phyloP scores from a whole-genome alignment of 257 asterid genomes.

The Fraxinus excelsior region DNA sequence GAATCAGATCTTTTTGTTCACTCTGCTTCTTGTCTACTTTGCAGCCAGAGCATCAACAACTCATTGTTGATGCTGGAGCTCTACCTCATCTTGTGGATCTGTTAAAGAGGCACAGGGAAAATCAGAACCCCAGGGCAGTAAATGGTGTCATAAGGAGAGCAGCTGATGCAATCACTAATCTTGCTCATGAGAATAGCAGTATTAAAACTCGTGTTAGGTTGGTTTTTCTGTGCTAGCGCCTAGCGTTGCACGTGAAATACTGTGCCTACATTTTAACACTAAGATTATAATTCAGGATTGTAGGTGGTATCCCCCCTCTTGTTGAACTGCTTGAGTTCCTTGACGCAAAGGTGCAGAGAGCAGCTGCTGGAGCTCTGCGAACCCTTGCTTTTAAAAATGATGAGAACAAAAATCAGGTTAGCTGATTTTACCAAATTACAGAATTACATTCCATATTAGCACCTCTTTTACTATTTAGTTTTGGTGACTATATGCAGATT shows the following conservation, averaged over 20 bases:
- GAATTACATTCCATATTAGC: conserved; percentile 1
- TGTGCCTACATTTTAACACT: not conserved
- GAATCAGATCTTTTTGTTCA: not conserved
- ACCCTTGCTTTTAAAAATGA: conserved; percentile 98
- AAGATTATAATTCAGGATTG: conserved; percentile 52
- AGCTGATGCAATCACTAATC: conserved; percentile 97
- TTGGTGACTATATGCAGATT: conserved; percentile 55
- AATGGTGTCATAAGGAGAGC: conserved; percentile 89
- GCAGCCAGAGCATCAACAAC: conserved; percentile 99
- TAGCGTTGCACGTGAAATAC: not conserved
- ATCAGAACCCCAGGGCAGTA: conserved; percentile 73
- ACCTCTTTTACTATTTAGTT: conserved; percentile 9
- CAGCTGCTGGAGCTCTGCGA: conserved; percentile 97
- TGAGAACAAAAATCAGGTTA: conserved; percentile 93
- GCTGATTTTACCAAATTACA: conserved; percentile 12
- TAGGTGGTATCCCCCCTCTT: conserved; percentile 97
- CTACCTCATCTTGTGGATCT: conserved; percentile 84
- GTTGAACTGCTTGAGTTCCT: conserved; percentile 90
- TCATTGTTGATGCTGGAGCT: conserved; percentile 97
- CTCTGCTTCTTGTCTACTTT: conserved; percentile 18
- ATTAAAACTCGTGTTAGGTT: conserved; percentile 95
- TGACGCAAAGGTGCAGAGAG: conserved; percentile 98
- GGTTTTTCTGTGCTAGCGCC: conserved; percentile 19
- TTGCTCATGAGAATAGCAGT: conserved; percentile 95
- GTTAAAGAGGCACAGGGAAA: conserved; percentile 64